Evolutionary conservation across 768 basidiomycete species (phyloP), one percentile per base, ranked within the genome.

Genomic region (Auricularia heimuer): DNA sequence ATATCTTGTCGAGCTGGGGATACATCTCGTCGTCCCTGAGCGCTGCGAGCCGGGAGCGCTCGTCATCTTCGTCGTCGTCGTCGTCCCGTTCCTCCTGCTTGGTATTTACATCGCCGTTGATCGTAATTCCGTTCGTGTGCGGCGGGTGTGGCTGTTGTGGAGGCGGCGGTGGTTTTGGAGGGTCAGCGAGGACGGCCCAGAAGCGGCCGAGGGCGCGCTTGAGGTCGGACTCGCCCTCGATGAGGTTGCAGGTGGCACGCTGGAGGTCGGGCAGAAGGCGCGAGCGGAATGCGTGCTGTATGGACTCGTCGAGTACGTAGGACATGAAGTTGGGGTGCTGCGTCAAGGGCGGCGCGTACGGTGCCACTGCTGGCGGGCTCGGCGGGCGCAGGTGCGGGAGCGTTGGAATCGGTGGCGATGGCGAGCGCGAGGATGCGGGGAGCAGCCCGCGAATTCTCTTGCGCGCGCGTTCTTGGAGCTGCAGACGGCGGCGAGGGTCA

Each of bases 381-480:
- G 89, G 87, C 6, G 88, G 86, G 54, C 85, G 83, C 44, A 94
- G 76, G 75, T 94, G 91, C 29, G 91, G 84, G 18, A 94, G 80
- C 24, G 79, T 77, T 16, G 67, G 68, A 4, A 60, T 35, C 3
- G 88, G 85, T 16, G 90, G 90, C 24, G 89, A 89, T 39, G 86
- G 83, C 2, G 89, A 88, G 58, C 88, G 83, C 44, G 73, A 71
- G 1, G 39, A 8, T 64, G 76, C 79, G 2, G 90, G 87, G 14
- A 92, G 73, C 33, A 93, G 68, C 45, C 84, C 76, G 71, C 84
- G 88, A 58, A 94, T 77, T 24, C 92, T 86, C 76, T 92, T 91
- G 68, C 92, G 82, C 44, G 91, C 89, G 64, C 88, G 85, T 68
- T 92, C 89, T 74, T 94, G 92, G 34, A 85, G 81, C 92, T 92